phyloP scores from a whole-genome alignment of 805 yeast genomes.

The Ogataea trehalophila region DNA sequence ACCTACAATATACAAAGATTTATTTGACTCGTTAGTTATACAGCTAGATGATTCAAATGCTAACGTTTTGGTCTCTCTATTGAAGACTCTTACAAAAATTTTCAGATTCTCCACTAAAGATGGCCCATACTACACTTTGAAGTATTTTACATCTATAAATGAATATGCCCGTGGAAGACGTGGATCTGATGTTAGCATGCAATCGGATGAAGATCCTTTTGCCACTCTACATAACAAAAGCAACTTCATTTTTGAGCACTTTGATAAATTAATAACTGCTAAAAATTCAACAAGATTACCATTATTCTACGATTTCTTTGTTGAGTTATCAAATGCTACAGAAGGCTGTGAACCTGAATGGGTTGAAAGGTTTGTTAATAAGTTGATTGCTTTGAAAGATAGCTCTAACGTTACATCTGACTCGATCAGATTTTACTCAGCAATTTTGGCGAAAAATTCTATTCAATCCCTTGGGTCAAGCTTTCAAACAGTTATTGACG shows the following conservation, averaged over 20 bases:
- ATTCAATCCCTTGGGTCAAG: slow-evolving; percentile 29
- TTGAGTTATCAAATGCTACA: slow-evolving; percentile 23
- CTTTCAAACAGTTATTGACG: slow-evolving; percentile 16
- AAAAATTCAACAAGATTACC: slow-evolving; percentile 13
- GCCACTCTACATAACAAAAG: slow-evolving; percentile 9
- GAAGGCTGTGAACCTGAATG: slow-evolving; percentile 22
- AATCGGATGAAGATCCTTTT: slow-evolving; percentile 27
- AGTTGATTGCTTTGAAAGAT: slow-evolving; percentile 17
- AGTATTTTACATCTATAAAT: slow-evolving; percentile 21
- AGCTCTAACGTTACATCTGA: slow-evolving; percentile 26
- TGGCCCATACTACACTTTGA: slow-evolving; percentile 30
- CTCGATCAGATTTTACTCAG: slow-evolving; percentile 32
- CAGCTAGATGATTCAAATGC: slow-evolving; percentile 41
- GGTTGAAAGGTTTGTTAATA: slow-evolving; percentile 13
- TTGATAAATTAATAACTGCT: slow-evolving; percentile 12
- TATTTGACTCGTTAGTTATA: slow-evolving; percentile 30
- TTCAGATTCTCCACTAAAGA: slow-evolving; percentile 29
- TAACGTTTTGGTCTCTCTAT: slow-evolving; percentile 45
- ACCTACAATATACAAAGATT: slow-evolving; percentile 28
- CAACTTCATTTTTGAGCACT: slow-evolving; percentile 14
- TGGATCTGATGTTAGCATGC: slow-evolving; percentile 39
- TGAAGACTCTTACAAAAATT: slow-evolving; percentile 40
- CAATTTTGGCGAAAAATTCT: slow-evolving; percentile 29
- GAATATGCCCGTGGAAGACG: slow-evolving; percentile 20
- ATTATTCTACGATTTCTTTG: slow-evolving; percentile 21